phyloP scores from a whole-genome alignment of 495 filamentous ascomycete genomes.

The Aspergillus saccharolyticus region DNA sequence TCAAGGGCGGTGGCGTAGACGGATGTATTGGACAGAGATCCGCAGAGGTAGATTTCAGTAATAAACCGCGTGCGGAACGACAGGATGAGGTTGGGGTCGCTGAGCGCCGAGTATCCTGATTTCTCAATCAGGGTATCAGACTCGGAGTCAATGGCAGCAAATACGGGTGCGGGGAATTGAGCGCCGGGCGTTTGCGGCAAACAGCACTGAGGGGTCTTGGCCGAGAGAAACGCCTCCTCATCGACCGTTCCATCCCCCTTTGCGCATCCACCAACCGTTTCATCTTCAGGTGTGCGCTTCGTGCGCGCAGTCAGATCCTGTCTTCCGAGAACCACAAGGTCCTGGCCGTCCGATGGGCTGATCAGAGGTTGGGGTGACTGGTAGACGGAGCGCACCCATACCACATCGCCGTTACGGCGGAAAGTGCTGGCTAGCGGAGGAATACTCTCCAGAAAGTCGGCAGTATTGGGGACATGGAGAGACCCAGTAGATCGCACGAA shows the following conservation, averaged over 20 bases:
- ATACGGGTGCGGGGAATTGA: constrained; percentile 59
- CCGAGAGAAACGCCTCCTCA: constrained; percentile 61
- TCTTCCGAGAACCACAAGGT: constrained; percentile 33
- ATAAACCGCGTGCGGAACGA: constrained; percentile 71
- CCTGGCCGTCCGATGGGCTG: constrained; percentile 36
- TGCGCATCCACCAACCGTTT: constrained; percentile 15
- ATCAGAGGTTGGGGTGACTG: constrained; percentile 52
- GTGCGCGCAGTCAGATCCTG: constrained; percentile 16
- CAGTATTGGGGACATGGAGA: constrained; percentile 58
- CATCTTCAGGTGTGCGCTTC: constrained; percentile 11
- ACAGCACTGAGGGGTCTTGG: constrained; percentile 51
- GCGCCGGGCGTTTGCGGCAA: constrained; percentile 56
- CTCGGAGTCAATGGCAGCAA: constrained; percentile 47
- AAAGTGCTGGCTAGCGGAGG: constrained; percentile 65
- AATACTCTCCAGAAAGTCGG: constrained; percentile 63
- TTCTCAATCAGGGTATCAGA: constrained; percentile 72
- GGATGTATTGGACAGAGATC: constrained; percentile 80
- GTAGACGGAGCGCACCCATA: constrained; percentile 82
- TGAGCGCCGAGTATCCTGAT: constrained; percentile 84
- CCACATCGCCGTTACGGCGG: constrained; percentile 71
- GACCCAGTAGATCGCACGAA: constrained; percentile 68
- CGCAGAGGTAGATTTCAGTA: constrained; percentile 89
- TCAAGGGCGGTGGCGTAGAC: constrained; percentile 91
- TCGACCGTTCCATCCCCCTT: constrained; percentile 26
- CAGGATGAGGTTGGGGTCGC: constrained; percentile 63